phyloP scores from a whole-genome alignment of 768 basidiomycete species.

The Cystofilobasidium capitatum region DNA sequence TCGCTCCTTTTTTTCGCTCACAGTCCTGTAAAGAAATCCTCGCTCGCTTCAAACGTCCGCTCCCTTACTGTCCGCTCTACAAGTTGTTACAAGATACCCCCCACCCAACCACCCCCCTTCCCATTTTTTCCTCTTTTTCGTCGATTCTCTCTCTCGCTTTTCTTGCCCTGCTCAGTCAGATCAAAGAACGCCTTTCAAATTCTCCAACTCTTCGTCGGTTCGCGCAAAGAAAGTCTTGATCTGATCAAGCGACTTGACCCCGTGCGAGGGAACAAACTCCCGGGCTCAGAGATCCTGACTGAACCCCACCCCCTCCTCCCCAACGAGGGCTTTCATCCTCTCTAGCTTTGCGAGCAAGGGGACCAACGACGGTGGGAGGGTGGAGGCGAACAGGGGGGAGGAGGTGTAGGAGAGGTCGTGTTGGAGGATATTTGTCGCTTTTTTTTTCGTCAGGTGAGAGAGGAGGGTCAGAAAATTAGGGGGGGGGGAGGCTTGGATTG shows the following conservation, averaged over 20 bases:
- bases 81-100: too few species aligned
- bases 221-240: too few species aligned
- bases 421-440: slow-evolving; percentile 62
- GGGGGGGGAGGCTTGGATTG: neutral
- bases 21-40: slow-evolving; percentile 34
- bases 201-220: too few species aligned
- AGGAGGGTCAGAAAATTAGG: slow-evolving; percentile 30
- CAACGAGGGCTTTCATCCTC: slow-evolving; percentile 44
- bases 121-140: too few species aligned
- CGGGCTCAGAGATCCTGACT: slow-evolving; percentile 47
- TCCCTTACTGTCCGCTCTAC: too few species aligned
- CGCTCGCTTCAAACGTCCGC: slow-evolving; percentile 51
- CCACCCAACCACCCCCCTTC: too few species aligned
- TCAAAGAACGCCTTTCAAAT: too few species aligned
- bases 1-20: neutral
- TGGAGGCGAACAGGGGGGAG: slow-evolving; percentile 43
- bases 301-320: slow-evolving; percentile 47
- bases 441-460: slow-evolving; percentile 37
- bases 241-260: too few species aligned
- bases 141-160: too few species aligned
- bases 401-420: slow-evolving; percentile 63
- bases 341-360: slow-evolving; percentile 50
- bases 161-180: too few species aligned
- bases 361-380: slow-evolving; percentile 43
- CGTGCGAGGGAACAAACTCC: too few species aligned